Conservation (phyloP, 2,329 filamentous ascomycete species). For the Hypoxylon sp. region DNA sequence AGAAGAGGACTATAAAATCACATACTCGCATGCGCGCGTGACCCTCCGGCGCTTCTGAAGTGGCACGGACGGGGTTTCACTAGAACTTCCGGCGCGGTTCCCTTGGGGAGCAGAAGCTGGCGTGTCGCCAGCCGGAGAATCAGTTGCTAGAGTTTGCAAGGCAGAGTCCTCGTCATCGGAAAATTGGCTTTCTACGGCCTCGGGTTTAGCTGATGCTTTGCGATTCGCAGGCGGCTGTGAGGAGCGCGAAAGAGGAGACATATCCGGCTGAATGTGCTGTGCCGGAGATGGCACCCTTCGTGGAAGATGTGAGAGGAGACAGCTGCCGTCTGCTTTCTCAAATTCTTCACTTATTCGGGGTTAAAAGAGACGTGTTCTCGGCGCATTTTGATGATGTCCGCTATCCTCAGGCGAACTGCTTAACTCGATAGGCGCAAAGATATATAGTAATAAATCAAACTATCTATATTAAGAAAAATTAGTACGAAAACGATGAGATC, state of each 20-base stretch:
- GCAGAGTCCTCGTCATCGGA: slow-evolving; percentile 51
- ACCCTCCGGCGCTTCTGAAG: slow-evolving; percentile 81
- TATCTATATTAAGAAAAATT: slow-evolving; percentile 25
- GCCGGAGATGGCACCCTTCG: slow-evolving; percentile 27
- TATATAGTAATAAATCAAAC: slow-evolving; percentile 11
- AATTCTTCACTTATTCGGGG: slow-evolving; percentile 36
- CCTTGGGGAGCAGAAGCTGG: slow-evolving; percentile 46
- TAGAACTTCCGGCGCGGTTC: slow-evolving; percentile 40
- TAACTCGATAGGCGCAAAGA: slow-evolving; percentile 9
- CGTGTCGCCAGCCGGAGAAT: slow-evolving; percentile 53
- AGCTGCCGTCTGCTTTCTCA: slow-evolving; percentile 33
- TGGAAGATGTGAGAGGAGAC: slow-evolving; percentile 21
- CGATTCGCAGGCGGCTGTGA: slow-evolving; percentile 42
- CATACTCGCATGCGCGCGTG: slow-evolving; percentile 76
- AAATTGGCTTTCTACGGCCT: slow-evolving; percentile 49
- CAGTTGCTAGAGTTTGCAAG: slow-evolving; percentile 31
- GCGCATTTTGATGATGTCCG: slow-evolving; percentile 35
- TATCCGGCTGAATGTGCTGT: slow-evolving; percentile 36
- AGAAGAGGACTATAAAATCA: slow-evolving; percentile 11
- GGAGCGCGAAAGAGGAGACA: slow-evolving; percentile 44
- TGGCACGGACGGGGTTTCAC: slow-evolving; percentile 58
- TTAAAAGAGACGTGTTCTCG: slow-evolving; percentile 26
- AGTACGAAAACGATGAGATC: slow-evolving; percentile 17
- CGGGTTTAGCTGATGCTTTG: slow-evolving; percentile 39
- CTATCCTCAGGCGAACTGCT: slow-evolving; percentile 15